Percentiles rank a stretch among this genome's conserved stretches.
These are phyloP conservation scores for Lolium perenne DNA, from an alignment of 176 grass and related monocot genomes.

Conservation along the genomic window DNA sequence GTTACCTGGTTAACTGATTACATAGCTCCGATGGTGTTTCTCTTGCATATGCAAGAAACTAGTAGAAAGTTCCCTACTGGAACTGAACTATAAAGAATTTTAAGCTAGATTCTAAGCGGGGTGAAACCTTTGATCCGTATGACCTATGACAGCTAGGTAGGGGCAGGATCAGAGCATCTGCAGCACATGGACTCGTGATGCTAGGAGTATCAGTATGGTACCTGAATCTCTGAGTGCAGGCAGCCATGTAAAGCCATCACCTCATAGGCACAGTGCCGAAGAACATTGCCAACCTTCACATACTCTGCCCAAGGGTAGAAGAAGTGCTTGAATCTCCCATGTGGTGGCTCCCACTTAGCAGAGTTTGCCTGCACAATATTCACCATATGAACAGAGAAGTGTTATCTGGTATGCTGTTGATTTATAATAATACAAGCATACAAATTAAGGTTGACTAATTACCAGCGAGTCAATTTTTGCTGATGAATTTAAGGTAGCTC, in stretches of 20 bases:
- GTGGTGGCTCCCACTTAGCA: constrained; percentile 89
- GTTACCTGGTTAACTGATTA: neutral
- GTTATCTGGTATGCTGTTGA: neutral
- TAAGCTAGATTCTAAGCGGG: neutral
- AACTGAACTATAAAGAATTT: constrained; percentile 21
- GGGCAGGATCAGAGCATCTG: constrained; percentile 3
- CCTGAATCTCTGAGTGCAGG: constrained; percentile 88
- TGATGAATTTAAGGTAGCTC: constrained; percentile 67
- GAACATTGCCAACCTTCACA: constrained; percentile 65
- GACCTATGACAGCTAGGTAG: neutral
- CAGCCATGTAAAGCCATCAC: constrained; percentile 83
- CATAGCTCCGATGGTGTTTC: neutral
- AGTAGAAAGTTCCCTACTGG: neutral
- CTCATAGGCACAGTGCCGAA: constrained; percentile 78
- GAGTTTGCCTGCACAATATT: constrained; percentile 61
- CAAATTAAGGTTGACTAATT: constrained; percentile 6
- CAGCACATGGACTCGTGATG: neutral
- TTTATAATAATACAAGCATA: constrained; percentile 10
- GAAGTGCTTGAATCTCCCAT: constrained; percentile 79
- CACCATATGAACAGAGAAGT: constrained; percentile 10
- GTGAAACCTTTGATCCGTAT: neutral
- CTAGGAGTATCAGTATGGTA: constrained; percentile 31
- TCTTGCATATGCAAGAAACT: neutral
- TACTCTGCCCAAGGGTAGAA: constrained; percentile 77
- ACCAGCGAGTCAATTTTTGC: constrained; percentile 80